phyloP scores from a whole-genome alignment of 805 yeast species.

The Lipomyces yamanashiensis region DNA sequence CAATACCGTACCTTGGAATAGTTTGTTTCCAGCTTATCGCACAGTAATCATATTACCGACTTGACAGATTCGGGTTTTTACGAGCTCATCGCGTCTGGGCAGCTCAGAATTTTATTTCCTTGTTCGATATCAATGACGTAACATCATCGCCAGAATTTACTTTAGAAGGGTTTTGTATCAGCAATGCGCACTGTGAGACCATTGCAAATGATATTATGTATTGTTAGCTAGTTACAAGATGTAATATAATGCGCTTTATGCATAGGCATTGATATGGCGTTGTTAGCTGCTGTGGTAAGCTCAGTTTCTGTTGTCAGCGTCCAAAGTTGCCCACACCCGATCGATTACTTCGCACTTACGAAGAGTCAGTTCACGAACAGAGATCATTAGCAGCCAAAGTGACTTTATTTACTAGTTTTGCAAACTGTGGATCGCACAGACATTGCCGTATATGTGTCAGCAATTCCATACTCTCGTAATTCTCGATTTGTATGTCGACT shows the following conservation, averaged over 20 bases:
- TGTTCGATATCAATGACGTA: background rate
- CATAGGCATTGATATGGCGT: background rate
- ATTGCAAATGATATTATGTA: too few relatives aligned
- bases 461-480: background rate
- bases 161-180: background rate
- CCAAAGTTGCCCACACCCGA: background rate
- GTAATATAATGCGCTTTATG: too few relatives aligned
- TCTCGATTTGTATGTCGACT: background rate
- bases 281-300: too few relatives aligned
- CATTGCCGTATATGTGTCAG: slow-evolving; percentile 11
- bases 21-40: too few relatives aligned
- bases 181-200: too few relatives aligned
- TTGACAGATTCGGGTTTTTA: background rate
- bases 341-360: slow-evolving; percentile 14
- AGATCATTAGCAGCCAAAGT: background rate
- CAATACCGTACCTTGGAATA: too few relatives aligned
- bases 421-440: slow-evolving; percentile 23
- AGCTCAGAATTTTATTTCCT: background rate
- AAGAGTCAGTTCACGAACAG: slow-evolving; percentile 4
- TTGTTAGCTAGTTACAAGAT: too few relatives aligned
- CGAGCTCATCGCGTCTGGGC: background rate
- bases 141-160: background rate
- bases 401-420: slow-evolving; percentile 15
- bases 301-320: background rate
- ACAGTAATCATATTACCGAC: background rate